Percentiles rank a stretch among this genome's conserved stretches.
phyloP scores from a whole-genome alignment of 306 rosid species.

The Sicyos baderoa region DNA sequence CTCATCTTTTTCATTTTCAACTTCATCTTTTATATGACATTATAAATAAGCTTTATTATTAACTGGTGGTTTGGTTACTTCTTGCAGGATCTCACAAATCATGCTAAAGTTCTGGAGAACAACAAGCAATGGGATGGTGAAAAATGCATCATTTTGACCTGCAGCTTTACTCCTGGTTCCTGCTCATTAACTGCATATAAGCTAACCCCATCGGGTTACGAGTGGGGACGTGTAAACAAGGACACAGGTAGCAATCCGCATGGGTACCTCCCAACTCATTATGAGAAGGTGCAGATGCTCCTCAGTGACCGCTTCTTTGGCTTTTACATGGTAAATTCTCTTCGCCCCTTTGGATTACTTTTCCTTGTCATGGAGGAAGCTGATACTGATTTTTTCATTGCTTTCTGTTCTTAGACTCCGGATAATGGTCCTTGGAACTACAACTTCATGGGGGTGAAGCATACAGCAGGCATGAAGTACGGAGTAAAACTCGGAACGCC shows the following conservation, averaged over 20 bases:
- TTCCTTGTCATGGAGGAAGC: neutral
- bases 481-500: slow-evolving; percentile 90
- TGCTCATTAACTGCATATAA: slow-evolving; percentile 94
- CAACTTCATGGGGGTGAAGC: slow-evolving; percentile 98
- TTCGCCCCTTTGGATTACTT: neutral
- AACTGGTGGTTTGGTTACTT: neutral
- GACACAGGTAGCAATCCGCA: slow-evolving; percentile 96
- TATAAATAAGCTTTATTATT: neutral
- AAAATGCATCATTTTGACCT: slow-evolving; percentile 83
- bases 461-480: slow-evolving; percentile 80
- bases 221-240: slow-evolving; percentile 96
- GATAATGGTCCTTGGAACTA: slow-evolving; percentile 99
- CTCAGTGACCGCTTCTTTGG: slow-evolving; percentile 97
- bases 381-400: neutral
- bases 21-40: neutral
- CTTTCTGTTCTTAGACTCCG: slow-evolving; percentile 46
- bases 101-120: slow-evolving; percentile 86
- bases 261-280: slow-evolving; percentile 94
- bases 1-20: neutral
- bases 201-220: slow-evolving; percentile 92
- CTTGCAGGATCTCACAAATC: slow-evolving; percentile 86
- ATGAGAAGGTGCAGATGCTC: slow-evolving; percentile 99
- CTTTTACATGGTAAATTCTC: slow-evolving; percentile 77
- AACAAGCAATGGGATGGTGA: slow-evolving; percentile 99
- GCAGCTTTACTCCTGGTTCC: slow-evolving; percentile 99